Conservation (phyloP, 2,329 filamentous ascomycete species). For the Pleurostoma richardsiae region DNA sequence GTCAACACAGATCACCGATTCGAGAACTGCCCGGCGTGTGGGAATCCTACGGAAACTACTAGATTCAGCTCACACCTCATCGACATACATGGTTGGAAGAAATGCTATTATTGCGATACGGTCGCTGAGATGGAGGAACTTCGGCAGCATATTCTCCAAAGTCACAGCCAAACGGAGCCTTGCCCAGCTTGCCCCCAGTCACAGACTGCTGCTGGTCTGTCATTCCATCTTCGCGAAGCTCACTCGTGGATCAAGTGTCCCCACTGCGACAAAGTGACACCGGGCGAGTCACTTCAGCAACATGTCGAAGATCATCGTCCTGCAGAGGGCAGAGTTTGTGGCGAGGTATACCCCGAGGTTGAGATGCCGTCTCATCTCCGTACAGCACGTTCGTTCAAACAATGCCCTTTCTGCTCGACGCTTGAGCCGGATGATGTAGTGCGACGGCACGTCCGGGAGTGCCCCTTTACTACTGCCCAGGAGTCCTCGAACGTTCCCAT, state of each 20-base stretch:
- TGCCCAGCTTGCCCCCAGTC: background rate
- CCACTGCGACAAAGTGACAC: background rate
- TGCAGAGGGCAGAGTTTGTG: background rate
- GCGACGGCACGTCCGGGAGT: background rate
- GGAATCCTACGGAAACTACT: background rate
- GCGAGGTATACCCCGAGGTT: background rate
- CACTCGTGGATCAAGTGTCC: background rate
- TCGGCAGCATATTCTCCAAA: background rate
- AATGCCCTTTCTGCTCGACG: background rate
- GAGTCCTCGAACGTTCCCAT: background rate
- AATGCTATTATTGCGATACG: background rate
- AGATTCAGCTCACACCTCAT: background rate
- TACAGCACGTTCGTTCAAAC: background rate
- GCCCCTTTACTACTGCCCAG: background rate
- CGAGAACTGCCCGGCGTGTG: background rate
- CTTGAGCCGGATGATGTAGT: background rate
- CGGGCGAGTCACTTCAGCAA: background rate
- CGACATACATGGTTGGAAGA: background rate
- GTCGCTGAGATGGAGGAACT: background rate
- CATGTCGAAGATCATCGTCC: background rate
- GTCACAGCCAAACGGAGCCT: background rate
- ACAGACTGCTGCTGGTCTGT: background rate
- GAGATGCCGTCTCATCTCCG: background rate
- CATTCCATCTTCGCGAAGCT: background rate
- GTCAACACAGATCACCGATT: background rate